Evolutionary conservation across 2,329 filamentous ascomycete genomes (phyloP).

Genomic region (Talaromyces sp.): DNA sequence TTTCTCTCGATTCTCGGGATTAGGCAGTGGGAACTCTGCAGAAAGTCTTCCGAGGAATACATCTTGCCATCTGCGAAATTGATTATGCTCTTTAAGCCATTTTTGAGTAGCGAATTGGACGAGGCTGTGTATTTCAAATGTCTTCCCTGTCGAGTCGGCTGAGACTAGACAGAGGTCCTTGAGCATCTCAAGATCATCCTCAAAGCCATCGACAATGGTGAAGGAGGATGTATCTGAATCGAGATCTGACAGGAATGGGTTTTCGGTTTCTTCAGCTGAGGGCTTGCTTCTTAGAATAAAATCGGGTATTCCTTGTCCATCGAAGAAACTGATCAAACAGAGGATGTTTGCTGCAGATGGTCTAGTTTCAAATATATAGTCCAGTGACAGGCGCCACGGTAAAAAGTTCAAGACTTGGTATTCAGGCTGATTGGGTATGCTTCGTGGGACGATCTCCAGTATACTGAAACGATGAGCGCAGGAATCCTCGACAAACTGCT

Average conservation of each 20-base stretch:
- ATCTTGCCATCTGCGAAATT: background rate
- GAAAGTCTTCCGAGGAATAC: background rate
- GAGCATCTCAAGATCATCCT: constrained; percentile 8
- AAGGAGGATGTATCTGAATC: background rate
- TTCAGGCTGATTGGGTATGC: background rate
- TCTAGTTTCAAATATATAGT: background rate
- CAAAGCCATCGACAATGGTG: background rate
- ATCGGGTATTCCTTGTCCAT: constrained; percentile 2
- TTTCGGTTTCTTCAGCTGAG: background rate
- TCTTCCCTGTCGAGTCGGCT: background rate
- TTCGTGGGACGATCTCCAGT: background rate
- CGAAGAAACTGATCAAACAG: constrained; percentile 1
- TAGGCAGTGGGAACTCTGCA: background rate
- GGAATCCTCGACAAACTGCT: background rate
- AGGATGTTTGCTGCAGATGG: constrained; percentile 1
- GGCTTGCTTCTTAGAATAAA: background rate
- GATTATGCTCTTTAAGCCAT: constrained; percentile 1
- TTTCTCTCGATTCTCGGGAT: background rate
- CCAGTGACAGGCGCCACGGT: background rate
- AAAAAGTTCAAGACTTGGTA: background rate
- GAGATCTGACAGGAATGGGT: background rate
- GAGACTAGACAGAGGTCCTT: constrained; percentile 2
- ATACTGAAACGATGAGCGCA: background rate
- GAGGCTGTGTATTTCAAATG: constrained; percentile 4
- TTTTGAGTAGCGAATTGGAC: background rate